Base-by-base conservation (phyloP, 106 monocot species). In the Gastrodia elata region DNA sequence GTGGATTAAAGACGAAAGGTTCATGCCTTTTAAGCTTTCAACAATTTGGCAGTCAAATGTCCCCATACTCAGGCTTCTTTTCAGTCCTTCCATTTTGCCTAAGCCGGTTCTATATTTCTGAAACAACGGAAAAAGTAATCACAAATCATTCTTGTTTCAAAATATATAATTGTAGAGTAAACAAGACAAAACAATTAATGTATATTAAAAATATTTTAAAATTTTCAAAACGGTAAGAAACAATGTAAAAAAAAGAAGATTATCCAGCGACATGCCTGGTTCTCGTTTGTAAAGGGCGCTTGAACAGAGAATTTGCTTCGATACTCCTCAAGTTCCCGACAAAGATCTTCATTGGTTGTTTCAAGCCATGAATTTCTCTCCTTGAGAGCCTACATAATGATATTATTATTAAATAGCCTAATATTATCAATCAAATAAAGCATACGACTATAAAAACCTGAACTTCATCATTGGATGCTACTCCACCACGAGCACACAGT, bases 351-450 rank as follows among this genome's bases (percentile, higher is more conserved):
- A 78, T 98, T 98, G 18, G 84, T 87, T 71, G 83, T 71, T 83
- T 98, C 97, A 75, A 98, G 90, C 90, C 88, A 88, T 39, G 84
- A 88, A 71, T 93, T 84, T 78, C 75, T 98, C 71, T 93, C 97
- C 65, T 91, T 93, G 40, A 98, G 84, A 72, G 71, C 83, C 97
- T 98, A 71, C 68, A 82, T 8, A 64, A 80, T 39, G 24, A 65
- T 34, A 70, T 35, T 26, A 39, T 28, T 39, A 30, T 65, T 20
- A 11, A 55, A 38, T 59, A 1, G 15, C 35, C 15, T 6, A 5
- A 69, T 48, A 42, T 40, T 13, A 43, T 13, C 28, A 39, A 35
- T 5, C 15, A 67, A 18, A 20, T 1, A 65, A 15, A 35, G 7
- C 2, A 59, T 10, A 8, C 9, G 2, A 59, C 32, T 20, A 76